Conservation (phyloP, 331 rosid species). For the Cydonia oblonga region DNA sequence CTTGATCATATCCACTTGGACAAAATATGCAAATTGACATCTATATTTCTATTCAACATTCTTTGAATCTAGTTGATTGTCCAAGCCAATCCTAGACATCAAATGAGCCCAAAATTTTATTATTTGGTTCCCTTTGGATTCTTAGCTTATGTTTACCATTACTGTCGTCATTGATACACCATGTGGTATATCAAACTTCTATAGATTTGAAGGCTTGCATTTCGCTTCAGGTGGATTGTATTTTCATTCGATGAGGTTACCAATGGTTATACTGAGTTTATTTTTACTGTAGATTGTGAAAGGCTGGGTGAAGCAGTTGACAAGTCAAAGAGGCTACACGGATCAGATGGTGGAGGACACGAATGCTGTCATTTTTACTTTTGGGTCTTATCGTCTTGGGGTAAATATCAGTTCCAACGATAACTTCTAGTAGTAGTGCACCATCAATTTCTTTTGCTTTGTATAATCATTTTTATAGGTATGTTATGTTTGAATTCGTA, state of each 20-base stretch:
- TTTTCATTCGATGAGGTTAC: background rate
- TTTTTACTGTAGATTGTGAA: slow-evolving; percentile 64
- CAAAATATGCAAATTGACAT: too few species aligned
- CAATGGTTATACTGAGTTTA: slow-evolving; percentile 1
- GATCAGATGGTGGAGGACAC: slow-evolving; percentile 98
- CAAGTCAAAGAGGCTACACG: slow-evolving; percentile 71
- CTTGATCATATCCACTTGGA: too few species aligned
- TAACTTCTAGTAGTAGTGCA: background rate
- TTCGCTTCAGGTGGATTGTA: background rate
- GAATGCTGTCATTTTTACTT: slow-evolving; percentile 76
- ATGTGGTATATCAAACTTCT: too few species aligned
- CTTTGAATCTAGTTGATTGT: too few species aligned
- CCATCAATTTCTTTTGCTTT: background rate
- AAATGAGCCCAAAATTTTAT: too few species aligned
- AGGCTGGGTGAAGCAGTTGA: slow-evolving; percentile 85
- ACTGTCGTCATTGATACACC: background rate
- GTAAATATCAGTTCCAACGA: slow-evolving; percentile 27
- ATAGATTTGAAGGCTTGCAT: background rate
- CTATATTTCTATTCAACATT: too few species aligned
- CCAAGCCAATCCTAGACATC: too few species aligned
- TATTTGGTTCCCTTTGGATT: background rate
- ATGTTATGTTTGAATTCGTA: background rate
- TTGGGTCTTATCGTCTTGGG: slow-evolving; percentile 91
- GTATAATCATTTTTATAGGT: background rate
- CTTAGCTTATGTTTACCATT: background rate